phyloP scores from a whole-genome alignment of 2,329 filamentous ascomycete genomes.

The Trichoderma afroharzianum region DNA sequence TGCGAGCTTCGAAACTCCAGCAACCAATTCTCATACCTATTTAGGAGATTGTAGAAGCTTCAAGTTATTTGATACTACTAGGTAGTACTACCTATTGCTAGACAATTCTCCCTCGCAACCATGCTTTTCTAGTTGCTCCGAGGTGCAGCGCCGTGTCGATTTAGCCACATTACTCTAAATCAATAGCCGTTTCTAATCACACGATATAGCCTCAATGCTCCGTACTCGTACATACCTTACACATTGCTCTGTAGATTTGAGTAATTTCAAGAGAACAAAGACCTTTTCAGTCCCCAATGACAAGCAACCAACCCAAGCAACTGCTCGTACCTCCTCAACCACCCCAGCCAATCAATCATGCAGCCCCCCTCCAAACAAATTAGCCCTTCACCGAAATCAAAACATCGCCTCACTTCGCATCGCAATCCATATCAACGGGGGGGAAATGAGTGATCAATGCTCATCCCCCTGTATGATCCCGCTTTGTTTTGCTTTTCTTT shows the following conservation, averaged over 20 bases:
- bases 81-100: too few species aligned
- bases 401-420: neutral
- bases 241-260: neutral
- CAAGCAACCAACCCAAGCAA: neutral
- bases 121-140: neutral
- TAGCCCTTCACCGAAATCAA: neutral
- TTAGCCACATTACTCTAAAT: neutral
- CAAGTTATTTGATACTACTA: too few species aligned
- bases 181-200: neutral
- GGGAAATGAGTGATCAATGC: conserved; percentile 9
- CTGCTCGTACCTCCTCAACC: neutral
- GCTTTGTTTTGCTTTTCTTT: neutral
- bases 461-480: neutral
- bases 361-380: neutral
- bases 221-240: neutral
- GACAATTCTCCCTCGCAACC: neutral
- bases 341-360: neutral
- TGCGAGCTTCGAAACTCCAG: neutral
- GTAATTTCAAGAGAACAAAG: neutral
- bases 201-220: too few species aligned
- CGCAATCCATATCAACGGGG: neutral
- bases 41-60: too few species aligned
- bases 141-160: neutral
- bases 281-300: neutral
- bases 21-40: neutral